Evolutionary conservation across 495 filamentous ascomycete genomes (phyloP).

Genomic region (Daldinia concentrica): DNA sequence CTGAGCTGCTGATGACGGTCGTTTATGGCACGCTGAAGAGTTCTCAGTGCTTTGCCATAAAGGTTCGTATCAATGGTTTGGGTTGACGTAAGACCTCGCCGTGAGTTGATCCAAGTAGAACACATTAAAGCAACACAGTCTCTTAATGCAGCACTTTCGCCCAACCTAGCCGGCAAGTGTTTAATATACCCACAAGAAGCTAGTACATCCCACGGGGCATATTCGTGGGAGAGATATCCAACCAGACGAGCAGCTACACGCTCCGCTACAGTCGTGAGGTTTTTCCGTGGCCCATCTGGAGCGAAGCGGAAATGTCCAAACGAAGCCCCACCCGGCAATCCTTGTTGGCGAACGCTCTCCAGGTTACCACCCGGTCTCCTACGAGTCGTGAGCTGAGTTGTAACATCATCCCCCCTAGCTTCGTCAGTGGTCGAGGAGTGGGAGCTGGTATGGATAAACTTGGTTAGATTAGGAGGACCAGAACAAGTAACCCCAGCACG

Average conservation of each 20-base stretch:
- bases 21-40: conserved; percentile 22
- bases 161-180: conserved; percentile 23
- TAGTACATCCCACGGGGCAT: conserved; percentile 26
- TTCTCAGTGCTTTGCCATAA: conserved; percentile 32
- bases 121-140: conserved; percentile 31
- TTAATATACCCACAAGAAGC: conserved; percentile 15
- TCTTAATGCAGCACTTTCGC: conserved; percentile 30
- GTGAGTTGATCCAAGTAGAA: conserved; percentile 28
- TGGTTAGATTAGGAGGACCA: conserved; percentile 25
- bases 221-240: conserved; percentile 19
- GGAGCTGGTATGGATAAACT: conserved; percentile 24
- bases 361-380: neutral
- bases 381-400: neutral
- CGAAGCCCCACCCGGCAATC: conserved; percentile 21
- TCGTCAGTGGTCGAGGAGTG: neutral
- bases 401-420: neutral
- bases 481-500: conserved; percentile 24
- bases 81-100: conserved; percentile 7
- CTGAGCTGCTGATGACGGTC: conserved; percentile 9
- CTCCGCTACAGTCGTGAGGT: conserved; percentile 27
- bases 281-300: conserved; percentile 17
- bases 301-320: conserved; percentile 29
- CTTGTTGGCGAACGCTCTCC: conserved; percentile 19
- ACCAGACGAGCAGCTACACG: conserved; percentile 32
- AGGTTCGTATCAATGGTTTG: conserved; percentile 21